Conservation (phyloP, 306 rosid genomes). For the Castanea mollissima region DNA sequence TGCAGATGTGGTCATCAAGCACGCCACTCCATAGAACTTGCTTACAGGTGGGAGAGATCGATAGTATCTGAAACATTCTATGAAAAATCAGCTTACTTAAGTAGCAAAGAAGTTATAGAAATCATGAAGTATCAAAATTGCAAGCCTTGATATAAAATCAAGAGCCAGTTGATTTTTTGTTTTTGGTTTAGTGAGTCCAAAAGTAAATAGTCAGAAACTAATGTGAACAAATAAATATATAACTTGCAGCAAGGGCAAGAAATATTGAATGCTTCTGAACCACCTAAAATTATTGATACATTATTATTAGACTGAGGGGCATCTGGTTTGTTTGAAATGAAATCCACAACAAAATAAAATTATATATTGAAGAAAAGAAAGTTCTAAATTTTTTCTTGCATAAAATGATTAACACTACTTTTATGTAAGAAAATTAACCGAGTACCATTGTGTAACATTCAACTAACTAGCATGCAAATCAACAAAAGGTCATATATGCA, state of each 20-base stretch:
- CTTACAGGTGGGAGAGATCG: constrained; percentile 73
- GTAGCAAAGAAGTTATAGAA: not conserved
- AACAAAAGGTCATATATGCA: not conserved
- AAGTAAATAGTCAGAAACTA: not conserved
- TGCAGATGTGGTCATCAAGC: constrained; percentile 60
- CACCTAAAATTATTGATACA: too few species aligned
- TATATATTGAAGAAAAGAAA: not conserved
- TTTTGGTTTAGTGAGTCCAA: not conserved
- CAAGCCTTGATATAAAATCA: not conserved
- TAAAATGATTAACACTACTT: not conserved
- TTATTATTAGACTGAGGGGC: too few species aligned
- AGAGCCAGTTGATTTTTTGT: too few species aligned
- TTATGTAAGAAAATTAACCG: not conserved
- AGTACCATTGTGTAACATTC: too few species aligned
- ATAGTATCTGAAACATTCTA: constrained; percentile 47
- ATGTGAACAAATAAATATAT: not conserved
- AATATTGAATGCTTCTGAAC: too few species aligned
- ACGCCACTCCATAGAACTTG: constrained; percentile 62
- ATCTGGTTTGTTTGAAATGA: not conserved
- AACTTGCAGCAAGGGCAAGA: not conserved
- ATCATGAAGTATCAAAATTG: not conserved
- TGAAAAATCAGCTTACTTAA: not conserved
- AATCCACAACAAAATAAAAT: not conserved
- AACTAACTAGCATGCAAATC: not conserved
- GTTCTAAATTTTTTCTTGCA: not conserved